Percentiles rank a stretch among this genome's conserved stretches.
Evolutionary conservation across 2,329 filamentous ascomycete genomes (phyloP).

Genomic region (Xylaria sp.): DNA sequence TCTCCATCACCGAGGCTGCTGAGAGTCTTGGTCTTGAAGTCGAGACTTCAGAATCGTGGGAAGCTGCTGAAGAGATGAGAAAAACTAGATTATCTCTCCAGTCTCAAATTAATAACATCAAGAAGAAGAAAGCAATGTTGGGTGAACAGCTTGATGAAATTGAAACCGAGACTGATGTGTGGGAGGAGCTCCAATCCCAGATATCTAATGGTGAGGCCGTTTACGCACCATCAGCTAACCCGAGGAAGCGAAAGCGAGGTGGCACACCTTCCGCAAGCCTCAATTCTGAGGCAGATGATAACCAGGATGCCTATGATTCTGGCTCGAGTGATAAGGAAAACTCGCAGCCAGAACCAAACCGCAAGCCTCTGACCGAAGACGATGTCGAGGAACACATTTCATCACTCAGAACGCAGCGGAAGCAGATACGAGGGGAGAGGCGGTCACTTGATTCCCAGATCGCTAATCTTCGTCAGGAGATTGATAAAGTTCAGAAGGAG

Average conservation of each 20-base stretch:
- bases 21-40: constrained; percentile 53
- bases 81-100: constrained; percentile 12
- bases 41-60: constrained; percentile 52
- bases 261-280: constrained; percentile 30
- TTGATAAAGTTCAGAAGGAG: constrained; percentile 47
- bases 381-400: constrained; percentile 54
- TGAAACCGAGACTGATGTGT: constrained; percentile 52
- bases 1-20: constrained; percentile 54
- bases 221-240: constrained; percentile 42
- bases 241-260: constrained; percentile 57
- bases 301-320: constrained; percentile 47
- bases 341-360: constrained; percentile 39
- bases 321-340: constrained; percentile 46
- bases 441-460: constrained; percentile 49
- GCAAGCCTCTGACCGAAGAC: constrained; percentile 53
- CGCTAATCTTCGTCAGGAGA: constrained; percentile 50
- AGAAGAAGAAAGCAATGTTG: constrained; percentile 29
- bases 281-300: constrained; percentile 36
- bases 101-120: constrained; percentile 49
- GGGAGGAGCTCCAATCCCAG: constrained; percentile 47
- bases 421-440: constrained; percentile 48
- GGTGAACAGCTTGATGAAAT: constrained; percentile 54
- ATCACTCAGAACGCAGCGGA: constrained; percentile 50
- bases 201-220: constrained; percentile 55
- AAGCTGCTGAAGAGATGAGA: constrained; percentile 45